Base-by-base conservation (phyloP, 371 early-diverging fungal genomes). In the Coemansia linderi region DNA sequence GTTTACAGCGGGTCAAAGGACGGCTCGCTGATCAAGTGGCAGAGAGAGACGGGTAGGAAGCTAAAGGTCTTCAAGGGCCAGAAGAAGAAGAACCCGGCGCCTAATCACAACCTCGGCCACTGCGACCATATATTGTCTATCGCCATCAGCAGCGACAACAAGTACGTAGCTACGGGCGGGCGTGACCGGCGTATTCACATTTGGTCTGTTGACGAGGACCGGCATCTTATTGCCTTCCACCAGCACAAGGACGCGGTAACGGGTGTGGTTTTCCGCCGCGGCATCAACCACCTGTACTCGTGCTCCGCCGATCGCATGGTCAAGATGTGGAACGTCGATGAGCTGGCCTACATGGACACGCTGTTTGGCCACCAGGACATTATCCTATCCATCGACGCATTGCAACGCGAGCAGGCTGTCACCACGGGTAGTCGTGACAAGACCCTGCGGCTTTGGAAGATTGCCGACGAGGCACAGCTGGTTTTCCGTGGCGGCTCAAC, bases 361-460 rank as follows among this genome's bases (percentile, higher is more conserved):
- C 79, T 98, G 78, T 97, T 96, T 85, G 99, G 99, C 22, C 99
- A 98, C 78, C 98, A 97, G 82, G 98, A 97, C 81, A 82, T 84
- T 38, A 89, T 96, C 69, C 85, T 88, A 2, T 80, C 80, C 29
- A 87, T 98, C 29, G 92, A 90, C 82, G 85, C 93, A 59, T 84
- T 97, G 73, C 83, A 84, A 24, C 84, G 89, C 50, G 98, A 97
- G 75, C 91, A 93, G 33, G 97, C 97, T 72, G 86, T 98, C 19
- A 91, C 97, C n/a, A 85, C 89, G 12, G 99, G 99, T 33, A 86
- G 91, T 9, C 89, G 99, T 50, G 99, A 98, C 79, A 87, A 90
- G 65, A 94, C 96, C 31, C 86, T 91, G 33, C 86, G 99, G 59
- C 66, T 95, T 68, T 98, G 97, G 97, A 96, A 96, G 82, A 92